These are phyloP conservation scores for Solanum hybrid DNA, from an alignment of 305 asterid genomes.

Conservation along the genomic window DNA sequence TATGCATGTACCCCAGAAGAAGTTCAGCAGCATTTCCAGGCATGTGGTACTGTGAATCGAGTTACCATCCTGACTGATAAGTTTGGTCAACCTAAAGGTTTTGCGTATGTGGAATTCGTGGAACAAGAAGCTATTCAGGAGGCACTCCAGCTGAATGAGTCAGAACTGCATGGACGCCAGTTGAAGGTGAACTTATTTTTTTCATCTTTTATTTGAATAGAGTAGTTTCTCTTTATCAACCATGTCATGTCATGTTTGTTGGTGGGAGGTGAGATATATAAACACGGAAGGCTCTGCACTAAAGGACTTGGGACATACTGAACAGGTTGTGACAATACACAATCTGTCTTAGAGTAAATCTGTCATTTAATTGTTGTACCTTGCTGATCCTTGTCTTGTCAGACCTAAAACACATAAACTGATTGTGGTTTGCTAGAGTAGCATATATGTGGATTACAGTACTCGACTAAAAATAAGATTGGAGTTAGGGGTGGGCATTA, in stretches of 20 bases:
- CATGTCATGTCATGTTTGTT: neutral
- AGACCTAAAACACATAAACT: neutral
- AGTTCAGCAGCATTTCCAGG: slow-evolving; percentile 88
- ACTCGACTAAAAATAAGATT: neutral
- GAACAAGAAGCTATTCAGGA: slow-evolving; percentile 82
- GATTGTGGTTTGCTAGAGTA: neutral
- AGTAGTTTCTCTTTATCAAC: neutral
- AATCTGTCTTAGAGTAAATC: neutral
- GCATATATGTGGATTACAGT: neutral
- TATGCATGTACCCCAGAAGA: slow-evolving; percentile 94
- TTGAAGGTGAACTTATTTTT: slow-evolving; percentile 43
- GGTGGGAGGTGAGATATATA: neutral
- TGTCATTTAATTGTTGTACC: neutral
- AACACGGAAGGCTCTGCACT: neutral
- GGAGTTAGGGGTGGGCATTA: neutral
- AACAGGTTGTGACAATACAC: neutral
- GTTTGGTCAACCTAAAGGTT: slow-evolving; percentile 94
- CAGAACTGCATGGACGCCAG: slow-evolving; percentile 91
- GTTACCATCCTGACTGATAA: slow-evolving; percentile 90
- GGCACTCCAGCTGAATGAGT: slow-evolving; percentile 77
- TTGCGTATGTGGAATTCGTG: slow-evolving; percentile 85
- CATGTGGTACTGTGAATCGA: slow-evolving; percentile 87
- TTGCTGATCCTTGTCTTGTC: neutral
- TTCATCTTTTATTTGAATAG: neutral
- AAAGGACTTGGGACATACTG: neutral